These are phyloP conservation scores for Cucurbita pepo DNA, from an alignment of 306 rosid species.

Conservation along the genomic window DNA sequence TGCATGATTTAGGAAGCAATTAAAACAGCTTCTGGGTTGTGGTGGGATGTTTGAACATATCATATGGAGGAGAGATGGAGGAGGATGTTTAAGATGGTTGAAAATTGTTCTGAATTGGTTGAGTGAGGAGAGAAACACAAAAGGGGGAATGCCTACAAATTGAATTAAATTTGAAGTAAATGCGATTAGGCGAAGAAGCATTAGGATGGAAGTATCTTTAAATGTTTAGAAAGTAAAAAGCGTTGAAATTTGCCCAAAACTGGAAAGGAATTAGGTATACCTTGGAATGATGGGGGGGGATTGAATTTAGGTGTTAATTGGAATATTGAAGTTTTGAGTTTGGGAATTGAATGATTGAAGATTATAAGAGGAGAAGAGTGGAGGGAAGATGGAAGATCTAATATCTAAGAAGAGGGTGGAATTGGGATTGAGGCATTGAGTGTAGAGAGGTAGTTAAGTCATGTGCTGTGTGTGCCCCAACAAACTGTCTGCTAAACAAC, in stretches of 20 bases:
- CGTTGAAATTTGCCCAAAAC: background rate
- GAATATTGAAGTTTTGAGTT: background rate
- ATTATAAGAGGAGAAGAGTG: background rate
- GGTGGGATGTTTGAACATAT: background rate
- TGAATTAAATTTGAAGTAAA: background rate
- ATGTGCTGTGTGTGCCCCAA: background rate
- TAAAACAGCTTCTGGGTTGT: background rate
- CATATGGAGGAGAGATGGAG: background rate
- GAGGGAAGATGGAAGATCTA: background rate
- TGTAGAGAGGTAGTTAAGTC: background rate
- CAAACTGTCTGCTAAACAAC: conserved; percentile 1
- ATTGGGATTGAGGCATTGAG: background rate
- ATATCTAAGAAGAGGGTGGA: background rate
- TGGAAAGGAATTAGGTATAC: background rate
- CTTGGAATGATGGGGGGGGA: background rate
- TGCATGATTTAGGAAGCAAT: background rate
- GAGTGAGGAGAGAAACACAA: background rate
- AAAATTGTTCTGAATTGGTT: background rate
- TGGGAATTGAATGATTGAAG: background rate
- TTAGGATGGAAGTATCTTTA: background rate
- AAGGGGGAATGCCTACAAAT: background rate
- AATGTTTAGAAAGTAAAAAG: background rate
- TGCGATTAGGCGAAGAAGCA: background rate
- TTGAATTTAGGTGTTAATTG: background rate
- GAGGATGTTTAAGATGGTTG: background rate